Evolutionary conservation across 1,139 yeast genomes (phyloP), one percentile per base, ranked within the genome.

Genomic region (Meyerozyma athensensis): DNA sequence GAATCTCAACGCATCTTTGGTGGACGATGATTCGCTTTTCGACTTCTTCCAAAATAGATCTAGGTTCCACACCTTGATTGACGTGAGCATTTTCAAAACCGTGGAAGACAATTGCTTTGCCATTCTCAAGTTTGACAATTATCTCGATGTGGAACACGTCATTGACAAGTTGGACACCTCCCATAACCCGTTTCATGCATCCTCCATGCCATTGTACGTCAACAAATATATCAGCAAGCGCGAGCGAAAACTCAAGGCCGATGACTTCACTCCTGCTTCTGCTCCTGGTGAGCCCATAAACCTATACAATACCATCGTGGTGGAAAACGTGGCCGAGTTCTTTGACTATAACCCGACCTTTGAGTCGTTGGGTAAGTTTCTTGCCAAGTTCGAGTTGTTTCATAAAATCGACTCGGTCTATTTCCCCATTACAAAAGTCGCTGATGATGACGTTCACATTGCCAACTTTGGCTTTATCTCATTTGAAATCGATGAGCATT

Each of bases 341-440:
- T 53, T 64, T 17, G 48, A 43, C 22, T 41, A 41, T 2, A 37
- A 39, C 17, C 41, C 54, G 2, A 39, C 53, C 4, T 35, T 56
- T 8, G 44, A 36, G 4, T 42, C 43, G 4, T 42, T 65, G 35
- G 50, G 50, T 10, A 43, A 46, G 14, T 53, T 74, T 31, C 35
- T 62, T 7, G 42, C 53, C 9, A 54, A 67, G 36, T 68, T 76
- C 44, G 43, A 50, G 36, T 44, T 56, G 18, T 74, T 66, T 46
- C 69, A 72, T 10, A 53, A 47, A 4, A 61, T 76, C 28, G 72
- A 70, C n/a, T 55, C 65, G 3, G 60, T 71, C 13, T 73, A 68
- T 43, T 59, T 75, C 45, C 80, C 81, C 8, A 43, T 63, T 12
- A 36, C 44, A 13, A 41, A 37, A 8, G 39, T 40, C 5, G 47